These are phyloP conservation scores for Actinomortierella ambigua DNA, from an alignment of 371 early-diverging fungal species.

Conservation along the genomic window DNA sequence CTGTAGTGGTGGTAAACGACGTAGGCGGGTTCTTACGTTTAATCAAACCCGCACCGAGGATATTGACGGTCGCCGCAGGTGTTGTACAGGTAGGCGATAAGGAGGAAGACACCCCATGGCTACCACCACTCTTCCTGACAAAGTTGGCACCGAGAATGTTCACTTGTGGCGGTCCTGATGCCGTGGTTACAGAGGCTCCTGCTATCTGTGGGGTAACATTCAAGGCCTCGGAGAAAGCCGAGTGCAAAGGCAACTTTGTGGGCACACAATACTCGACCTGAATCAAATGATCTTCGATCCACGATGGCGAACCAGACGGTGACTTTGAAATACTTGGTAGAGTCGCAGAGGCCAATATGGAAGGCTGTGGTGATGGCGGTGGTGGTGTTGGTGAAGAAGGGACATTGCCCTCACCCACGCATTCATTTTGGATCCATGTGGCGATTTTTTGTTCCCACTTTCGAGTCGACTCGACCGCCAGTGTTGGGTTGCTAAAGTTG, in stretches of 20 bases:
- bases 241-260: too few relatives aligned
- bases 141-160: slow-evolving; percentile 7
- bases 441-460: slow-evolving; percentile 19
- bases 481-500: slow-evolving; percentile 20
- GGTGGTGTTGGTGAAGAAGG: too few relatives aligned
- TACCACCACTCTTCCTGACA: slow-evolving; percentile 8
- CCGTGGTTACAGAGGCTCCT: not conserved
- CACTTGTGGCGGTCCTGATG: slow-evolving; percentile 2
- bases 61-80: slow-evolving; percentile 12
- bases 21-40: slow-evolving; percentile 13
- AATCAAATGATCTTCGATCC: too few relatives aligned
- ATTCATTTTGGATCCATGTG: slow-evolving; percentile 8
- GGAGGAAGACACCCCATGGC: not conserved
- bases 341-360: too few relatives aligned
- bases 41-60: slow-evolving; percentile 14
- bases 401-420: not conserved
- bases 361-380: too few relatives aligned
- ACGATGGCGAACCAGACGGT: too few relatives aligned
- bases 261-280: too few relatives aligned
- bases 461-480: slow-evolving; percentile 12
- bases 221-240: too few relatives aligned
- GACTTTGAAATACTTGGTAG: too few relatives aligned
- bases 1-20: not conserved
- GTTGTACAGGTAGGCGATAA: not conserved
- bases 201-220: not conserved